Conservation (phyloP, 164 flowering plant species). For the Piper longum region DNA sequence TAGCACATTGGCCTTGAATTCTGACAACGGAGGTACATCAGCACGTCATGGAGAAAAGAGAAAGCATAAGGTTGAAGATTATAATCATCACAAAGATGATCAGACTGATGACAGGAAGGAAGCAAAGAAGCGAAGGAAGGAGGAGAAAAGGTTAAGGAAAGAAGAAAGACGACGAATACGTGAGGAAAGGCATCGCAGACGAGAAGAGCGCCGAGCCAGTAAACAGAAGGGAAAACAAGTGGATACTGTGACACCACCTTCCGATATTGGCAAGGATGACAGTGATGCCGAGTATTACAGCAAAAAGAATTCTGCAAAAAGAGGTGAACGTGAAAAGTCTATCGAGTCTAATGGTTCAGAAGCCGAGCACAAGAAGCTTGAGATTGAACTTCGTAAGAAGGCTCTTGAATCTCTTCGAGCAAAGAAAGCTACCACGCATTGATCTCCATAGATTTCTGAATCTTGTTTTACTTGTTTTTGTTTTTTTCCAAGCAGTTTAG, state of each 20-base stretch:
- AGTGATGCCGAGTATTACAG: constrained; percentile 9
- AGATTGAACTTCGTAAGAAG: constrained; percentile 83
- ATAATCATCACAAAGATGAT: constrained; percentile 11
- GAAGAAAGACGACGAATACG: constrained; percentile 24
- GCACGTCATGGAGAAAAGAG: constrained; percentile 28
- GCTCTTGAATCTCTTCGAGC: constrained; percentile 88
- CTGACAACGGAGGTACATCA: constrained; percentile 32
- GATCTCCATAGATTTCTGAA: constrained; percentile 12
- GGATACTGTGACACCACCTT: constrained; percentile 18
- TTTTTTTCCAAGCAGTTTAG: constrained; percentile 7
- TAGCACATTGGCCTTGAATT: constrained; percentile 26
- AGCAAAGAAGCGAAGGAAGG: constrained; percentile 20
- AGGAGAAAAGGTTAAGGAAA: constrained; percentile 23
- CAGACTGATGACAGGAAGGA: constrained; percentile 20
- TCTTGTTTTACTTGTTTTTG: constrained; percentile 7
- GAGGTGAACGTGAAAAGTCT: constrained; percentile 9
- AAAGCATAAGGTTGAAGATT: constrained; percentile 16
- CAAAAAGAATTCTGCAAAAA: constrained; percentile 22
- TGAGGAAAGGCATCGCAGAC: constrained; percentile 23
- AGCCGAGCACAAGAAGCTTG: constrained; percentile 56
- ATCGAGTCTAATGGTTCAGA: constrained; percentile 37
- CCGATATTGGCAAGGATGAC: constrained; percentile 19
- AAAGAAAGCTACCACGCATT: constrained; percentile 54
- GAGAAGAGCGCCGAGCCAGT: constrained; percentile 22
- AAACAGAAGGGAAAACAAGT: constrained; percentile 15